Percentiles rank a stretch among this genome's conserved stretches.
Evolutionary conservation across 306 rosid species (phyloP).

Genomic region (Glycine tomentella): DNA sequence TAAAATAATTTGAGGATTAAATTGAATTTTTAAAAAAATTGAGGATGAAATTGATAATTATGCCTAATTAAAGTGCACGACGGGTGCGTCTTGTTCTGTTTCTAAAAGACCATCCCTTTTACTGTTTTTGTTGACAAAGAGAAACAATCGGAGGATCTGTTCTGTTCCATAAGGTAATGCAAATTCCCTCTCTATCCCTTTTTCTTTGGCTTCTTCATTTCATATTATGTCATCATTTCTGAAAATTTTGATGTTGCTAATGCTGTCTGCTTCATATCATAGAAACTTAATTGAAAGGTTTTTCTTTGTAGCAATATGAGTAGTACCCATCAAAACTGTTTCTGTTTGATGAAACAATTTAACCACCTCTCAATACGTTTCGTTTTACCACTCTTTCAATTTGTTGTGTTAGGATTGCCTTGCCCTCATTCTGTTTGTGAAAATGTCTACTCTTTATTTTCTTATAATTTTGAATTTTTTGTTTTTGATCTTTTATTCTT

Average conservation of each 20-base stretch:
- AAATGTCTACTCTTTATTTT: background rate
- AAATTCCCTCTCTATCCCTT: background rate
- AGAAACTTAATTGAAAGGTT: background rate
- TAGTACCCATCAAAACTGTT: background rate
- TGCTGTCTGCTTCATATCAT: background rate
- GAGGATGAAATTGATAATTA: too few species aligned
- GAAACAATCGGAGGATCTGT: background rate
- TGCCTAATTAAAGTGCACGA: background rate
- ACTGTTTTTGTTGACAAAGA: background rate
- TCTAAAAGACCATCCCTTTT: background rate
- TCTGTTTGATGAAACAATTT: background rate
- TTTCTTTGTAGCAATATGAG: background rate
- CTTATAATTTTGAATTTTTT: background rate
- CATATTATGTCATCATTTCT: background rate
- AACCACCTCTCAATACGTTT: background rate
- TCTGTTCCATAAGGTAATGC: background rate
- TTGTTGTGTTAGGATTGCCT: background rate
- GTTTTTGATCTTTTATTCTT: background rate
- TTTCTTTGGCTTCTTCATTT: background rate
- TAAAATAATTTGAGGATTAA: too few species aligned
- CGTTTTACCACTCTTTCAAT: background rate
- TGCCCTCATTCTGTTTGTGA: conserved; percentile 2
- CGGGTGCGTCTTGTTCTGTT: background rate
- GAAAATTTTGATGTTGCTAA: background rate
- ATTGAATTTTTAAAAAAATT: too few species aligned